These are phyloP conservation scores for Psilocybe cubensis DNA, from an alignment of 768 basidiomycete species.

Conservation along the genomic window DNA sequence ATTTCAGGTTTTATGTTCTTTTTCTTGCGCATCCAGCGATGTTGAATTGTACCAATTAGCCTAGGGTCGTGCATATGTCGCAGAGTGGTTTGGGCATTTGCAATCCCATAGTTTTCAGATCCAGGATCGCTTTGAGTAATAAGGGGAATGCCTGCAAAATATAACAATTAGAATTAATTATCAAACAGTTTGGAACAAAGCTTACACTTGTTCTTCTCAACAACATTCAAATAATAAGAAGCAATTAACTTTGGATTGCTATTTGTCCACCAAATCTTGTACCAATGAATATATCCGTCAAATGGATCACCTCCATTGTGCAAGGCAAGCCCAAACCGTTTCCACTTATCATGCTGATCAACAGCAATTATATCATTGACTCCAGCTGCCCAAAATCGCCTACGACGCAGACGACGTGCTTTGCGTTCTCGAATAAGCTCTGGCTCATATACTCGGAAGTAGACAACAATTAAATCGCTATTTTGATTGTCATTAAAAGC, in stretches of 20 bases:
- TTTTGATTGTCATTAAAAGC: neutral
- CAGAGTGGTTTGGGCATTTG: slow-evolving; percentile 43
- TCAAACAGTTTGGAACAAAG: no score
- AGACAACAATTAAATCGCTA: slow-evolving; percentile 20
- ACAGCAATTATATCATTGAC: slow-evolving; percentile 33
- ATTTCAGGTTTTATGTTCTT: slow-evolving; percentile 44
- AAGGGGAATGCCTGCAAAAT: slow-evolving; percentile 32
- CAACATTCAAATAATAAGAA: slow-evolving; percentile 32
- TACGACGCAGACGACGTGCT: slow-evolving; percentile 16
- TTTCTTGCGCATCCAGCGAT: slow-evolving; percentile 34
- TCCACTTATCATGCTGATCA: slow-evolving; percentile 42
- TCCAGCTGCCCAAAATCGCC: slow-evolving; percentile 11
- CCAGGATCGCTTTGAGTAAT: no score
- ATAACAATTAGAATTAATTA: neutral
- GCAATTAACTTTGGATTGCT: slow-evolving; percentile 31
- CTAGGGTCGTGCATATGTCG: slow-evolving; percentile 41
- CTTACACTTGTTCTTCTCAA: slow-evolving; percentile 12
- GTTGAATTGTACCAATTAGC: slow-evolving; percentile 14
- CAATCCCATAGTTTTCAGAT: slow-evolving; percentile 45
- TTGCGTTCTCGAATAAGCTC: slow-evolving; percentile 5
- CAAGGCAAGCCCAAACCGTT: slow-evolving; percentile 34
- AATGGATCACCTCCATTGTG: slow-evolving; percentile 37
- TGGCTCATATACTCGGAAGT: slow-evolving; percentile 8
- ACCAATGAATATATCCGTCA: slow-evolving; percentile 30
- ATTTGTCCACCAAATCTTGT: slow-evolving; percentile 42